These are phyloP conservation scores for Leptographium procerum DNA, from an alignment of 2,329 filamentous ascomycete species.

Conservation along the genomic window DNA sequence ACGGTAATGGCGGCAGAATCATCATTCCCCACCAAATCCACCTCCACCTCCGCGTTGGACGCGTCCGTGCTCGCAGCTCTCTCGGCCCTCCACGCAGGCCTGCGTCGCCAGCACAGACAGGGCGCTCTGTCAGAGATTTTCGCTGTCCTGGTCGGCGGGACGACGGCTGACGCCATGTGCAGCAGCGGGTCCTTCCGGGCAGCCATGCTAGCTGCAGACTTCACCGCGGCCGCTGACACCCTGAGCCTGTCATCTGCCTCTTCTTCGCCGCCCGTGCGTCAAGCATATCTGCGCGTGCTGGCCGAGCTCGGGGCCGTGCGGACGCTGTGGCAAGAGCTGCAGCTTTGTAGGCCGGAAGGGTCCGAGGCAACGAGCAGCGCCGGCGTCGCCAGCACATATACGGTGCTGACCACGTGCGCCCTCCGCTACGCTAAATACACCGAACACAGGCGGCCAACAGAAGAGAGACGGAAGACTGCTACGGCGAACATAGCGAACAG, in stretches of 20 bases:
- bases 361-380: neutral
- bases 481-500: neutral
- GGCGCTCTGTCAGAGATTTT: neutral
- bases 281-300: slow-evolving; percentile 7
- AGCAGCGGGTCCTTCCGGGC: neutral
- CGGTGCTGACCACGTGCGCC: neutral
- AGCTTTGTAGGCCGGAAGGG: neutral
- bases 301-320: slow-evolving; percentile 14
- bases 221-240: neutral
- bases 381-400: neutral
- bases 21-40: no score
- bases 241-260: slow-evolving; percentile 6
- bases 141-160: neutral
- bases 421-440: slow-evolving; percentile 1
- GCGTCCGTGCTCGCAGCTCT: neutral
- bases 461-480: neutral
- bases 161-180: neutral
- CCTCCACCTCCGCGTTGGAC: no score
- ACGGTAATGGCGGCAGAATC: no score
- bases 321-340: slow-evolving; percentile 8
- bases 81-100: neutral
- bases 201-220: neutral
- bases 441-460: neutral
- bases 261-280: neutral
- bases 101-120: neutral